Conservation (phyloP, 2,329 filamentous ascomycete genomes). For the Rhinocladiella mackenziei region DNA sequence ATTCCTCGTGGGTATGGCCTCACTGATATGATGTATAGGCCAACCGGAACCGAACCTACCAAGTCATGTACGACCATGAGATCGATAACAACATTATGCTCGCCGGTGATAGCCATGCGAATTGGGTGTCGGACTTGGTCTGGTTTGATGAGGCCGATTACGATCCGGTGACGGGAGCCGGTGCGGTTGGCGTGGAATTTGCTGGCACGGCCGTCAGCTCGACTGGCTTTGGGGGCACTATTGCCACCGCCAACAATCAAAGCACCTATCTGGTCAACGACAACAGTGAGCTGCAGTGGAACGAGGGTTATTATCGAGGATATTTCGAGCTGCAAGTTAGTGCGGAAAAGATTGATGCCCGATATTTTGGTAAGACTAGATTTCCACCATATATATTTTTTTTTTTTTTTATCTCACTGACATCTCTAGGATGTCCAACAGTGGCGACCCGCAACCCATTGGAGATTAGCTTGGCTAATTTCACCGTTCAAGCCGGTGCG, state of each 20-base stretch:
- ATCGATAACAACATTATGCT: conserved; percentile 72
- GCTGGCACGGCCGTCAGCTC: conserved; percentile 65
- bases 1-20: no score
- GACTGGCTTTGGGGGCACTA: conserved; percentile 57
- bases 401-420: no score
- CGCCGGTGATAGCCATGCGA: conserved; percentile 65
- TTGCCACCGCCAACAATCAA: conserved; percentile 50
- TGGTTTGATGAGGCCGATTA: conserved; percentile 56
- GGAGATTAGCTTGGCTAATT: conserved; percentile 66
- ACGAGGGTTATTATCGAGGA: conserved; percentile 68
- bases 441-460: conserved; percentile 57
- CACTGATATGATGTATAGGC: conserved; percentile 66
- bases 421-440: no score
- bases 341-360: conserved; percentile 56
- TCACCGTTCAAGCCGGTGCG: conserved; percentile 60
- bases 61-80: conserved; percentile 62
- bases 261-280: conserved; percentile 44
- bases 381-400: no score
- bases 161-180: conserved; percentile 50
- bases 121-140: conserved; percentile 59
- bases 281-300: conserved; percentile 67
- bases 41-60: conserved; percentile 67
- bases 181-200: conserved; percentile 60
- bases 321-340: conserved; percentile 64
- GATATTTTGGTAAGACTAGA: conserved; percentile 62